Evolutionary conservation across 2,329 filamentous ascomycete species (phyloP).

Genomic region (Trichoderma guizhouense): DNA sequence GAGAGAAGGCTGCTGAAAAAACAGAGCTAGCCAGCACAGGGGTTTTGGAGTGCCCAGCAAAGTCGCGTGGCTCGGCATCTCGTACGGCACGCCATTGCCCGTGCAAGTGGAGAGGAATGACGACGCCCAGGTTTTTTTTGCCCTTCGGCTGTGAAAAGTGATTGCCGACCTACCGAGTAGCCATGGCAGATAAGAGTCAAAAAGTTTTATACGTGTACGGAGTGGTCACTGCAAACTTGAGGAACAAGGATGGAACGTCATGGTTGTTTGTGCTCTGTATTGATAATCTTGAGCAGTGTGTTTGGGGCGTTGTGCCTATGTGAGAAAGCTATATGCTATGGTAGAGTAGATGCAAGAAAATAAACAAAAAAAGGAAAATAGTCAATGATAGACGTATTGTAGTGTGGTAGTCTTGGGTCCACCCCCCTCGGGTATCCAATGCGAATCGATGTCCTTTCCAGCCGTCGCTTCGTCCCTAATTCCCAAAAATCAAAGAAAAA

Average conservation of each 20-base stretch:
- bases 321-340: background rate
- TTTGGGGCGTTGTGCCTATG: background rate
- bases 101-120: background rate
- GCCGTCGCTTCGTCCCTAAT: slow-evolving; percentile 6
- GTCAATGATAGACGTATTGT: background rate
- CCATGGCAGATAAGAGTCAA: background rate
- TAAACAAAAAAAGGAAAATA: background rate
- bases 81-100: background rate
- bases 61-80: slow-evolving; percentile 1
- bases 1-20: background rate
- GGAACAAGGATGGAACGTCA: background rate
- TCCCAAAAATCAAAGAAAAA: background rate
- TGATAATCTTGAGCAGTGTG: background rate
- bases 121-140: background rate
- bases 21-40: background rate
- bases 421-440: slow-evolving; percentile 14
- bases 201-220: background rate
- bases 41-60: background rate
- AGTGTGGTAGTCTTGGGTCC: background rate
- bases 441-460: background rate
- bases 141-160: background rate
- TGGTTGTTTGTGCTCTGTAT: slow-evolving; percentile 9
- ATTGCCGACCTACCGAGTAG: background rate
- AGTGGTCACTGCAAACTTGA: background rate
- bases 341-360: background rate